A percentile compares a stretch with the other conserved stretches of the same genome.
These are phyloP conservation scores for Gamsiella multidivaricata DNA, from an alignment of 192 early-diverging fungal genomes.

Conservation along the genomic window DNA sequence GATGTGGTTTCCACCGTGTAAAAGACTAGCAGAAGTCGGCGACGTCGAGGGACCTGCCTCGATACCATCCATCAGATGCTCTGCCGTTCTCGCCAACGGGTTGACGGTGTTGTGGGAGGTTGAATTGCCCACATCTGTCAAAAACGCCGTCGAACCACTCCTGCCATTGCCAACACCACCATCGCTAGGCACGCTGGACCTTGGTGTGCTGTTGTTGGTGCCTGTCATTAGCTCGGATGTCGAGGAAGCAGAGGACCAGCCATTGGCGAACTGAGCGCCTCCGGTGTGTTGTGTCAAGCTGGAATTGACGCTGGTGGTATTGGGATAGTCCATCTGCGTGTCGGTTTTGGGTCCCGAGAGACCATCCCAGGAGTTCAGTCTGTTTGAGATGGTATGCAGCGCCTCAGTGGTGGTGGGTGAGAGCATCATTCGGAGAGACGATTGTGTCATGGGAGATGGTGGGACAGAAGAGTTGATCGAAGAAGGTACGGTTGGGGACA, in stretches of 20 bases:
- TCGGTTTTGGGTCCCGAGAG: constrained; percentile 5
- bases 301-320: neutral
- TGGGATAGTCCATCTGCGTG: neutral
- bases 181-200: neutral
- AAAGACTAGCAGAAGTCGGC: neutral
- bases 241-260: constrained; percentile 18
- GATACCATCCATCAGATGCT: constrained; percentile 27
- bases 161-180: neutral
- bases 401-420: constrained; percentile 30
- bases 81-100: neutral
- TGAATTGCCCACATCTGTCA: neutral
- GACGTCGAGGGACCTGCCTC: constrained; percentile 8
- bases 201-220: neutral
- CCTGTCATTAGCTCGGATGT: constrained; percentile 7
- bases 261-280: neutral
- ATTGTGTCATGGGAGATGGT: constrained; percentile 19
- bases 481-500: constrained; percentile 9
- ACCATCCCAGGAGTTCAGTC: constrained; percentile 39
- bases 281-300: neutral
- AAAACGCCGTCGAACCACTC: neutral
- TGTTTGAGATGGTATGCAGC: constrained; percentile 29
- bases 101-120: neutral
- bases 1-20: neutral
- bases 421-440: constrained; percentile 22
- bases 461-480: constrained; percentile 13